Base-by-base conservation (phyloP, 257 asterid genomes). In the Scutellaria barbata region DNA sequence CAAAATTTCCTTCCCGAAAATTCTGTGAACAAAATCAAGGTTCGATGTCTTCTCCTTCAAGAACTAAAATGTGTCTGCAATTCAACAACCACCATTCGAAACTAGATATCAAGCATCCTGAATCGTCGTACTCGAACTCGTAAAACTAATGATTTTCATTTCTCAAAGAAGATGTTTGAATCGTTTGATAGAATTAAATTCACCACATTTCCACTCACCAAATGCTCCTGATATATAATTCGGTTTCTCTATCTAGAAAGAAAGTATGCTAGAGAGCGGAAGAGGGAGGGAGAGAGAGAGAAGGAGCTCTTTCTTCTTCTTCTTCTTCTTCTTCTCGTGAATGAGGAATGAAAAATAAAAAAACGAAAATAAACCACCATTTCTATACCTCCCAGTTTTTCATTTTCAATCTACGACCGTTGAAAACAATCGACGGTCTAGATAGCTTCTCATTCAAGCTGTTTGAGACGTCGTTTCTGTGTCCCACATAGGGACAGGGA, bases 181-280 rank as follows among this genome's bases (percentile, higher is more conserved):
- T 66, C 80, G 69, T 76, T 74, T 40, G 56, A 16, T 48, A 13
- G 37, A 20, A 61, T 70, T 35, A 55, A 58, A 71, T 66, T 66
- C 82, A 54, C 77, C 71, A 55, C 80, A 80, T 83, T 81, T 83
- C 80, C 84, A 84, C 85, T 71, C 75, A 82, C 83, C 80, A 12
- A 35, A 80, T 46, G 63, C 59, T 56, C 16, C 61, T 41, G 63
- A 8, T 2, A 17, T 11, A 45, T 61, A 47, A 41, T 69, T 56
- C 10, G 40, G 16, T 71, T 74, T 37, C 70, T 58, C 37, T 14
- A 47, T 51, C 62, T 63, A 40, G 25, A 47, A 74, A 71, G 2
- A 17, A 16, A 54, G 12, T 14, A 11, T 18, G 1, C 69, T 63
- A 7, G 52, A 60, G 66, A 57, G 13, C 30, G 64, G 47, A 14